Evolutionary conservation across 1,284 basidiomycete genomes (phyloP).

Genomic region (Rugosomyces carneus): DNA sequence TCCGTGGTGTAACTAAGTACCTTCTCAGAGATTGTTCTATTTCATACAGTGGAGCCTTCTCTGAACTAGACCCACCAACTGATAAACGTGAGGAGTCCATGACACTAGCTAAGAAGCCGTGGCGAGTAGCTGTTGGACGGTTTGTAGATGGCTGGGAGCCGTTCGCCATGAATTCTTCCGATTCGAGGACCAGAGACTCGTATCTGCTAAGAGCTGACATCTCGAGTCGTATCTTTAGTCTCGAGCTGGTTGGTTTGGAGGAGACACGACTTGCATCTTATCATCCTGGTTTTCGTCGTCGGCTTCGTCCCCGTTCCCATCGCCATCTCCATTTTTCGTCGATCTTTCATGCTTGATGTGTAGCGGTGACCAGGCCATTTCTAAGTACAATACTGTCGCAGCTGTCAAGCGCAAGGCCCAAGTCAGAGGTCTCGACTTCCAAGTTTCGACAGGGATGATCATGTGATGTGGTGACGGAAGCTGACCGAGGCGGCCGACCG

Average conservation of each 20-base stretch:
- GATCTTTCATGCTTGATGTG: too few relatives aligned
- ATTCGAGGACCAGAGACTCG: slow-evolving; percentile 44
- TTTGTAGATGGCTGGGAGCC: slow-evolving; percentile 29
- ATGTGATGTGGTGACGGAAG: too few relatives aligned
- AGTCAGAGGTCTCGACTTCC: too few relatives aligned
- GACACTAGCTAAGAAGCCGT: slow-evolving; percentile 64
- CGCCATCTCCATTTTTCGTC: too few relatives aligned
- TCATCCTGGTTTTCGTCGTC: slow-evolving; percentile 15
- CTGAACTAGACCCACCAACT: slow-evolving; percentile 45
- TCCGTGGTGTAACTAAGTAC: too few relatives aligned
- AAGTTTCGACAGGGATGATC: too few relatives aligned
- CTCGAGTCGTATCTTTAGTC: slow-evolving; percentile 63
- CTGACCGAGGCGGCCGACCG: too few relatives aligned
- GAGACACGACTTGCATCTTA: slow-evolving; percentile 7
- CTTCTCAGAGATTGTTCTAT: slow-evolving; percentile 76
- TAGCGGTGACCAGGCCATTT: too few relatives aligned
- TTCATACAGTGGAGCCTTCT: slow-evolving; percentile 78
- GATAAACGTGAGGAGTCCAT: slow-evolving; percentile 63
- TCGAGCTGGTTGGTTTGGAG: slow-evolving; percentile 18
- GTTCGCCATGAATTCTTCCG: slow-evolving; percentile 47
- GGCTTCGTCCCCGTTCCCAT: too few relatives aligned
- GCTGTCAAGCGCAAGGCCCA: too few relatives aligned
- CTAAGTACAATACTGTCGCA: too few relatives aligned
- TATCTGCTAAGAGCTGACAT: slow-evolving; percentile 40
- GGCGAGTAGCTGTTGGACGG: slow-evolving; percentile 61